These are phyloP conservation scores for Talaromyces liani DNA, from an alignment of 495 filamentous ascomycete genomes.

Conservation along the genomic window DNA sequence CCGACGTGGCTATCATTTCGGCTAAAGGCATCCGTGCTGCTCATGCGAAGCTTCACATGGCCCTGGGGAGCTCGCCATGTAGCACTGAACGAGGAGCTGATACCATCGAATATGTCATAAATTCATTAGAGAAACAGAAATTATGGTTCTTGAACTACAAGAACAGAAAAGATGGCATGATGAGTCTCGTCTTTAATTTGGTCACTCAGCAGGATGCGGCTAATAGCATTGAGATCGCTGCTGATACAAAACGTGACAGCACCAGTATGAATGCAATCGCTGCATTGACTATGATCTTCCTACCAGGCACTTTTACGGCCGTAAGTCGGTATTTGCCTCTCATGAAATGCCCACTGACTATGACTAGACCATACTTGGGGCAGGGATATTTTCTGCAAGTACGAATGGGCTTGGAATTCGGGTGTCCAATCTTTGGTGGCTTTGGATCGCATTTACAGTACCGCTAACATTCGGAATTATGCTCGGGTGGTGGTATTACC, in stretches of 20 bases:
- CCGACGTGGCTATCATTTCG: not conserved
- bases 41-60: not conserved
- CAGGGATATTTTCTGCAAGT: not conserved
- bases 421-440: not conserved
- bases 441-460: not conserved
- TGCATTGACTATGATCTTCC: slow-evolving; percentile 45
- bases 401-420: slow-evolving; percentile 15
- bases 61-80: not conserved
- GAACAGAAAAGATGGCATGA: slow-evolving; percentile 14
- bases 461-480: not conserved
- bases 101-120: slow-evolving; percentile 12
- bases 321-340: not conserved
- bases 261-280: slow-evolving; percentile 48
- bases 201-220: slow-evolving; percentile 17
- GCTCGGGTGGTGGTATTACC: not conserved
- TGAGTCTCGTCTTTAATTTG: slow-evolving; percentile 16
- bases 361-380: not conserved
- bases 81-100: not conserved
- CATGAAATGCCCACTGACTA: not conserved
- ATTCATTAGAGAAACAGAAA: slow-evolving; percentile 14
- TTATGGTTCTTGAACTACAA: slow-evolving; percentile 16
- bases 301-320: slow-evolving; percentile 40
- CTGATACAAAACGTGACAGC: slow-evolving; percentile 34
- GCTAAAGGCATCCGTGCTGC: not conserved
- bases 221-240: slow-evolving; percentile 26